Conservation (phyloP, 306 rosid genomes). For the Senna siamea region DNA sequence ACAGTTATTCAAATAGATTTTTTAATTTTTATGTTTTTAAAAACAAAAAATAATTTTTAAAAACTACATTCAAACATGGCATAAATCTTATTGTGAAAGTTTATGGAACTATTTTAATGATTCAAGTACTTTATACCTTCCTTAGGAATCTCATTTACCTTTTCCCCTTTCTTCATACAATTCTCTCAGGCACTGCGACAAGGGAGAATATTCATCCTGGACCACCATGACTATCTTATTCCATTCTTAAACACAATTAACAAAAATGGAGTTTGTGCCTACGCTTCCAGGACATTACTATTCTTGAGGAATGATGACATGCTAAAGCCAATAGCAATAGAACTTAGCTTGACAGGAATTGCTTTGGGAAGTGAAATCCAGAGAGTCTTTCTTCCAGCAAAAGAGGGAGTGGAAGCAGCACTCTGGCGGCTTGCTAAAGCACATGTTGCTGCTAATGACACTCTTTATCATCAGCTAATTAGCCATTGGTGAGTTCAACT, state of each 20-base stretch:
- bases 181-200: constrained; percentile 58
- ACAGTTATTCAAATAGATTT: no score
- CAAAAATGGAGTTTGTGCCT: constrained; percentile 47
- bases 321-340: constrained; percentile 72
- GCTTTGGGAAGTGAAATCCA: constrained; percentile 33
- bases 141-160: no score
- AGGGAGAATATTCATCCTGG: constrained; percentile 62
- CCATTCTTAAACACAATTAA: constrained; percentile 68
- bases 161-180: constrained; percentile 1
- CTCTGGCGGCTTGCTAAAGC: constrained; percentile 81
- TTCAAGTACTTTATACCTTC: no score
- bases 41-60: no score
- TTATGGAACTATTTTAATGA: no score
- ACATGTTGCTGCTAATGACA: constrained; percentile 74
- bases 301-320: constrained; percentile 63
- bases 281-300: constrained; percentile 73
- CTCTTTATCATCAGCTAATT: constrained; percentile 65
- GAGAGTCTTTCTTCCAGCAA: constrained; percentile 56
- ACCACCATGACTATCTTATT: constrained; percentile 71
- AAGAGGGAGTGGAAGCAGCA: constrained; percentile 64
- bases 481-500: constrained; percentile 73
- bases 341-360: constrained; percentile 62
- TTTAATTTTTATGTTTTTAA: no score
- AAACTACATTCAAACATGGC: no score
- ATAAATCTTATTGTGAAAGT: no score